These are phyloP conservation scores for Bombardia bombarda DNA, from an alignment of 495 filamentous ascomycete species.

Conservation along the genomic window DNA sequence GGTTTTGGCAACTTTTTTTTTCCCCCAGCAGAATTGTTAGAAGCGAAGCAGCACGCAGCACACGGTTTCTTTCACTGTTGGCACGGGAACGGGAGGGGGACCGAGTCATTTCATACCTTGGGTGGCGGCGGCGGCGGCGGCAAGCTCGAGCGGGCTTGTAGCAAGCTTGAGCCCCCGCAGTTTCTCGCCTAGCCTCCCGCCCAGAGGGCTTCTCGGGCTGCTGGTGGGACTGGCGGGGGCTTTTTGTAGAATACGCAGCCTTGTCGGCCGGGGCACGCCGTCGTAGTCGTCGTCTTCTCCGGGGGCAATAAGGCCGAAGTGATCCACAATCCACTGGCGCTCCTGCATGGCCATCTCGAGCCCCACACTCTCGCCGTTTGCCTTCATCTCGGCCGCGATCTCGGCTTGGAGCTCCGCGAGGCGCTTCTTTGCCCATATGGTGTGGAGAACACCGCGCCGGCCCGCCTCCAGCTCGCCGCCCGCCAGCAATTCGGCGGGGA, in stretches of 20 bases:
- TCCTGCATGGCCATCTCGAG: slow-evolving; percentile 74
- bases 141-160: slow-evolving; percentile 56
- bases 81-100: no score
- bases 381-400: slow-evolving; percentile 52
- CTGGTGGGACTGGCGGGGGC: slow-evolving; percentile 26
- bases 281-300: no score
- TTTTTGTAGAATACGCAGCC: slow-evolving; percentile 18
- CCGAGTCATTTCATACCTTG: slow-evolving; percentile 30
- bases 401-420: slow-evolving; percentile 64
- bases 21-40: no score
- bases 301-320: slow-evolving; percentile 59
- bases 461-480: slow-evolving; percentile 57
- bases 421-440: slow-evolving; percentile 73
- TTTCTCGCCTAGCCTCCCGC: slow-evolving; percentile 65
- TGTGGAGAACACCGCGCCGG: slow-evolving; percentile 72
- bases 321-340: slow-evolving; percentile 70
- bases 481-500: slow-evolving; percentile 62
- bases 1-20: slow-evolving; percentile 15
- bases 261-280: slow-evolving; percentile 20
- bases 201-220: slow-evolving; percentile 54
- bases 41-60: no score
- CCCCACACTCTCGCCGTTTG: slow-evolving; percentile 68
- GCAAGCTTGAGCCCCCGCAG: slow-evolving; percentile 66
- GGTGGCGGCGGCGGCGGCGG: slow-evolving; percentile 30
- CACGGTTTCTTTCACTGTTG: no score